Evolutionary conservation across 2,329 filamentous ascomycete species (phyloP).

Genomic region (Pyricularia sp.): DNA sequence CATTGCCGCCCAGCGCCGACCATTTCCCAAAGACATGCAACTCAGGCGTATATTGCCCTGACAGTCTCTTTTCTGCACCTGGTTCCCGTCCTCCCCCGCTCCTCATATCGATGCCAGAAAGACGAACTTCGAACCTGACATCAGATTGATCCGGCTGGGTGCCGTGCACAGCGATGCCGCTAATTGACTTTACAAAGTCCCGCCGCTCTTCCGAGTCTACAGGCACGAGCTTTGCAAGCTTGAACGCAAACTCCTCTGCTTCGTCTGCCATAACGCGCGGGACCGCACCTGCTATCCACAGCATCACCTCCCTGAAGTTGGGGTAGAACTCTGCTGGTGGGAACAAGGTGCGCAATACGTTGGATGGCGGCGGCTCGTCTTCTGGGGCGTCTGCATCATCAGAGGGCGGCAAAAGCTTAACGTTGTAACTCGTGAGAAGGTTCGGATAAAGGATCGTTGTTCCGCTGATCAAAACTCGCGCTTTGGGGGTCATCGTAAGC

Average conservation of each 20-base stretch:
- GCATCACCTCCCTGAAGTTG: slow-evolving; percentile 30
- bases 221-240: not conserved
- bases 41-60: not conserved
- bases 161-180: slow-evolving; percentile 1
- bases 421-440: slow-evolving; percentile 34
- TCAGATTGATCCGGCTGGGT: not conserved
- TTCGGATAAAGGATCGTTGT: slow-evolving; percentile 33
- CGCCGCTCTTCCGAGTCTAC: slow-evolving; percentile 10
- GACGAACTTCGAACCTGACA: not conserved
- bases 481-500: slow-evolving; percentile 33
- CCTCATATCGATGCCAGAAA: not conserved
- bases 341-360: not conserved
- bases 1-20: not conserved
- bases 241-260: slow-evolving; percentile 17
- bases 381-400: slow-evolving; percentile 24
- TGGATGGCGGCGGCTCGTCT: slow-evolving; percentile 3
- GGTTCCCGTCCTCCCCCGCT: not conserved
- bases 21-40: not conserved
- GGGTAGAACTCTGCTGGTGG: slow-evolving; percentile 28
- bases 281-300: slow-evolving; percentile 35
- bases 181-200: slow-evolving; percentile 5
- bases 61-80: not conserved
- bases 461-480: slow-evolving; percentile 31
- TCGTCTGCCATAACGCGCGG: slow-evolving; percentile 28
- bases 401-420: slow-evolving; percentile 25